A percentile compares a stretch with the other conserved stretches of the same genome.
Evolutionary conservation across 2,329 filamentous ascomycete species (phyloP).

Genomic region (Fusarium beomiforme): DNA sequence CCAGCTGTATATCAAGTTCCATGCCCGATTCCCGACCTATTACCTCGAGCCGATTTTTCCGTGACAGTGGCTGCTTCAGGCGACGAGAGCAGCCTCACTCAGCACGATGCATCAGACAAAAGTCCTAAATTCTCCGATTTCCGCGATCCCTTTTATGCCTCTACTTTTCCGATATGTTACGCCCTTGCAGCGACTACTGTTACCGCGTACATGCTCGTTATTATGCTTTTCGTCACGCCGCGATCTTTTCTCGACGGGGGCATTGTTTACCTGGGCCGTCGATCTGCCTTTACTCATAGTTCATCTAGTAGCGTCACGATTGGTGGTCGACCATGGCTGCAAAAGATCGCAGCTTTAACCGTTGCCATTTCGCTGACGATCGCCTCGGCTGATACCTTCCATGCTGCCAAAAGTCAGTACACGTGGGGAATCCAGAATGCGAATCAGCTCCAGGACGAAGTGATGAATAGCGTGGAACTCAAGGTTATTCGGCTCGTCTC

Average conservation of each 20-base stretch:
- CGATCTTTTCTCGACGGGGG: conserved; percentile 91
- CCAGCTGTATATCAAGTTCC: conserved; percentile 64
- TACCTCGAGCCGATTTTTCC: conserved; percentile 34
- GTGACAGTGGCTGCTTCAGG: conserved; percentile 53
- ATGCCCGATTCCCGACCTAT: conserved; percentile 40
- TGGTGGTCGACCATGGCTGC: conserved; percentile 91
- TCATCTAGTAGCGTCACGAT: conserved; percentile 83
- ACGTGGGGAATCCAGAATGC: conserved; percentile 82
- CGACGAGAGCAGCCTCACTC: conserved; percentile 49
- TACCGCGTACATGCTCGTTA: conserved; percentile 89
- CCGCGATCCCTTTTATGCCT: conserved; percentile 90
- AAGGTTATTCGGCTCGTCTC: conserved; percentile 93
- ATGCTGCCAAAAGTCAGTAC: conserved; percentile 85
- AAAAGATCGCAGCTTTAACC: conserved; percentile 80
- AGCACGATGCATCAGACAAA: conserved; percentile 44
- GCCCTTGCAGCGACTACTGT: conserved; percentile 92
- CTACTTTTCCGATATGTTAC: conserved; percentile 91
- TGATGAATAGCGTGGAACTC: conserved; percentile 86
- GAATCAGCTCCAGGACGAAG: conserved; percentile 75
- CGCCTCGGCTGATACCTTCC: conserved; percentile 90
- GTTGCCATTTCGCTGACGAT: conserved; percentile 90
- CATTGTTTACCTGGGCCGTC: conserved; percentile 80
- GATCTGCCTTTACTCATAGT: conserved; percentile 87
- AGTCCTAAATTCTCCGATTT: conserved; percentile 68
- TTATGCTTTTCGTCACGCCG: conserved; percentile 95